Base-by-base conservation (phyloP, 176 grass and related monocot genomes). In the Echinochloa phyllopogon region DNA sequence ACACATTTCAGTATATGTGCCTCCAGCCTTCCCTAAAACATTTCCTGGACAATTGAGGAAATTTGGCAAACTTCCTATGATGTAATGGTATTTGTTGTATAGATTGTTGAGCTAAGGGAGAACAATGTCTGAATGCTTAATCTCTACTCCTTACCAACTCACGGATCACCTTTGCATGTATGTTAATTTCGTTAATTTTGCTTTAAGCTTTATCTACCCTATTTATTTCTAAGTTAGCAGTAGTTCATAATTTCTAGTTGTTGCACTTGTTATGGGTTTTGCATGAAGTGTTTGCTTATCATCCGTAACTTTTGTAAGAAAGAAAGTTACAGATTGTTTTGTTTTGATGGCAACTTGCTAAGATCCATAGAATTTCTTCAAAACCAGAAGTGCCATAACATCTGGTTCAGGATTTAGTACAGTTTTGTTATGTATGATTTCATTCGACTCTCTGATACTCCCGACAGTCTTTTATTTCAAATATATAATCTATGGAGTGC, bases 91-190 rank as follows among this genome's bases (percentile, higher is more conserved):
- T 48, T 76, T 70, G 55, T 55, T 71, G 25, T 65, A 82, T 82
- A 41, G n/a, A 67, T 40, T 78, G 58, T 79, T 76, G 74, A 78
- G 47, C 66, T 77, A 70, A 65, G 68, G 58, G 66, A 77, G 65
- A 39, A 66, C 57, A 66, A 67, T 72, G 49, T 50, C 25, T 56
- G 17, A 56, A 20, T 71, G 83, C 37, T 85, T 42, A 4, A 73
- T 78, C 23, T 81, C 43, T 47, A 56, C 47, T 64, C 24, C 10
- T 56, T 78, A 27, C 24, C 48, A 45, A 45, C 6, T 72, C 9
- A 20, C 33, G 24, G 67, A 45, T 55, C 18, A 55, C 56, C 44
- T 72, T 44, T 71, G 38, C 27, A 8, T 88, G 63, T 8, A 75
- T 69, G 21, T 52, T 81, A 33, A 16, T 73, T 68, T 80, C 15